These are phyloP conservation scores for Sphaerostilbella broomeana DNA, from an alignment of 2,329 filamentous ascomycete genomes.

Conservation along the genomic window DNA sequence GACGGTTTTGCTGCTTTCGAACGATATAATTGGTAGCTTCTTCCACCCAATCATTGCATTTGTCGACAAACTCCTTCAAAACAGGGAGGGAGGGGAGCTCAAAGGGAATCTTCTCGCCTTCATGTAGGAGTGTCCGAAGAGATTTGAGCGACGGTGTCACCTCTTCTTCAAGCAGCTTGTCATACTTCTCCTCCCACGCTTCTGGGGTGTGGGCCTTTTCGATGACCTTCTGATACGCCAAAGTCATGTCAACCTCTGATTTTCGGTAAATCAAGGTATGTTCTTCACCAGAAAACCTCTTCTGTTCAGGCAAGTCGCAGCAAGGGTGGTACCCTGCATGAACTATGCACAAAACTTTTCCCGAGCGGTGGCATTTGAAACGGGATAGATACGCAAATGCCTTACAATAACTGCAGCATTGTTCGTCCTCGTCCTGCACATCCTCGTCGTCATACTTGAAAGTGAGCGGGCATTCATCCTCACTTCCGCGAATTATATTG, in stretches of 20 bases:
- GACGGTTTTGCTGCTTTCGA: constrained; percentile 93
- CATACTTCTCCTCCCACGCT: constrained; percentile 83
- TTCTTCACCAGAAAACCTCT: constrained; percentile 61
- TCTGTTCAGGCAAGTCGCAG: constrained; percentile 60
- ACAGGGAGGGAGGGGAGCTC: constrained; percentile 75
- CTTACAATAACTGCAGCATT: constrained; percentile 91
- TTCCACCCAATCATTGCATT: constrained; percentile 96
- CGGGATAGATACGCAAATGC: constrained; percentile 85
- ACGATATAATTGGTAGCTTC: constrained; percentile 95
- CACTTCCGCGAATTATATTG: constrained; percentile 33
- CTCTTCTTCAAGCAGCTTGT: constrained; percentile 76
- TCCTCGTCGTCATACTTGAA: constrained; percentile 65
- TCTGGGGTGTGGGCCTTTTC: constrained; percentile 85
- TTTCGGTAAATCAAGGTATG: constrained; percentile 76
- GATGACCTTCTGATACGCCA: constrained; percentile 65
- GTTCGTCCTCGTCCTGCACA: constrained; percentile 84
- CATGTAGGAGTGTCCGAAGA: constrained; percentile 74
- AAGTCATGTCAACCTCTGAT: constrained; percentile 61
- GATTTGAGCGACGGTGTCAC: constrained; percentile 78
- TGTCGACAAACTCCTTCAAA: constrained; percentile 83
- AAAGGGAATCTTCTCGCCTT: constrained; percentile 95
- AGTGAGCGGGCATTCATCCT: constrained; percentile 50
- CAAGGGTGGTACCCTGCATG: constrained; percentile 79
- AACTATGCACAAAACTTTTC: constrained; percentile 73
- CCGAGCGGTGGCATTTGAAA: constrained; percentile 75